A percentile compares a stretch with the other conserved stretches of the same genome.
Evolutionary conservation across 371 early-diverging fungal genomes (phyloP).

Genomic region (Capillidium rhysosporum): DNA sequence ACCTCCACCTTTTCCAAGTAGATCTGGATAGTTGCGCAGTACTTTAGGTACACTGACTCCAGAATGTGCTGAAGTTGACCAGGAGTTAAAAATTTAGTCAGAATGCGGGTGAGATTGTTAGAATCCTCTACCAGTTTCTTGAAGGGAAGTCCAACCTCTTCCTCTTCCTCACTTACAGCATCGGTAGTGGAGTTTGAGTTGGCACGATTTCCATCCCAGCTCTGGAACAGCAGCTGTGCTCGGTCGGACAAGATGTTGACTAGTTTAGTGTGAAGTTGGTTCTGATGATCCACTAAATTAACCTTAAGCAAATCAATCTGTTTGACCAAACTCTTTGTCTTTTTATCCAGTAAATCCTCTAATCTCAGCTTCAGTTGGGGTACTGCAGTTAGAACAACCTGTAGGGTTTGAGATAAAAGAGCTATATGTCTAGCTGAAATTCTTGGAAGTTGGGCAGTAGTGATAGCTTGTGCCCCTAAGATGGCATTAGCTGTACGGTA

Average conservation of each 20-base stretch:
- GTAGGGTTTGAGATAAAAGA: neutral
- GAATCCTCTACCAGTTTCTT: neutral
- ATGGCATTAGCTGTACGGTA: neutral
- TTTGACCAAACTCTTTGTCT: neutral
- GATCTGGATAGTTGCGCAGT: too few species aligned
- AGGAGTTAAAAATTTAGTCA: neutral
- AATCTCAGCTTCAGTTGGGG: neutral
- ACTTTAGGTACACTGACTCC: too few species aligned
- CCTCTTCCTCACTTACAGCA: neutral
- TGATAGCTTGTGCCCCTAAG: neutral
- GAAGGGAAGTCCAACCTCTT: neutral
- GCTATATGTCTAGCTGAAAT: neutral
- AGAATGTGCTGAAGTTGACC: too few species aligned
- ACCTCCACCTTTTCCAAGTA: too few species aligned
- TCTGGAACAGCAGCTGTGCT: too few species aligned
- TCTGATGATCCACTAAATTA: neutral
- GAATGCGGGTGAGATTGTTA: neutral
- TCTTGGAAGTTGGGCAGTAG: neutral
- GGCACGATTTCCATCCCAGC: too few species aligned
- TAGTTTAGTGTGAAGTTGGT: neutral
- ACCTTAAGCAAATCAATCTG: neutral
- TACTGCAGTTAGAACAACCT: neutral
- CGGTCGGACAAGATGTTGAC: neutral
- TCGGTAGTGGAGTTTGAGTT: neutral
- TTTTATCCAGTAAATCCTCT: neutral